Evolutionary conservation across 2,329 filamentous ascomycete genomes (phyloP).

Genomic region (Passalora sequoiae): DNA sequence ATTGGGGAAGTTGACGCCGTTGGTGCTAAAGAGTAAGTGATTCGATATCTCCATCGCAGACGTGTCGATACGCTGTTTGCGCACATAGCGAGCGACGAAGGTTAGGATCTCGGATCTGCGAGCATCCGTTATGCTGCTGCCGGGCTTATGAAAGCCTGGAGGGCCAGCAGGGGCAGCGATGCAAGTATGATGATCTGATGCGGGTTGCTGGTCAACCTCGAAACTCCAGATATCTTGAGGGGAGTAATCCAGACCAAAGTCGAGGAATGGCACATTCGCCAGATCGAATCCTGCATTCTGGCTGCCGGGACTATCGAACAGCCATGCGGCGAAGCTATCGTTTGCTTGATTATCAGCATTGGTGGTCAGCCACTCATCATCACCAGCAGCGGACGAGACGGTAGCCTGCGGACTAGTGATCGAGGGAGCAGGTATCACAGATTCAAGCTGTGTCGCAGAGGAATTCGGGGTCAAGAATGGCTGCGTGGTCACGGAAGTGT

Average conservation of each 20-base stretch:
- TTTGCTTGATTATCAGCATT: slow-evolving; percentile 14
- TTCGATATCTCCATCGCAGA: background rate
- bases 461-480: background rate
- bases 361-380: background rate
- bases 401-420: background rate
- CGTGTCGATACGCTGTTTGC: slow-evolving; percentile 7
- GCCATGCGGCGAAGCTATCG: slow-evolving; percentile 27
- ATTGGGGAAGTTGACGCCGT: slow-evolving; percentile 34
- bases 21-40: background rate
- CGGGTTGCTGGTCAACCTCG: slow-evolving; percentile 9
- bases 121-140: slow-evolving; percentile 7
- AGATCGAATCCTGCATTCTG: slow-evolving; percentile 24
- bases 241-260: slow-evolving; percentile 26
- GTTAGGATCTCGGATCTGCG: slow-evolving; percentile 6
- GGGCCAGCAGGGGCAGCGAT: too few relatives aligned
- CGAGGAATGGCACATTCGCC: slow-evolving; percentile 23
- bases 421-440: background rate
- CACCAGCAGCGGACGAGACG: too few relatives aligned
- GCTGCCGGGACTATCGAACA: slow-evolving; percentile 27
- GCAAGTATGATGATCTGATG: background rate
- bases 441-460: background rate
- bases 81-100: slow-evolving; percentile 7
- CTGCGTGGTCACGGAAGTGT: background rate
- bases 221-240: slow-evolving; percentile 22
- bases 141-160: background rate